phyloP scores from a whole-genome alignment of 192 early-diverging fungal species.

The Coemansia sp. region DNA sequence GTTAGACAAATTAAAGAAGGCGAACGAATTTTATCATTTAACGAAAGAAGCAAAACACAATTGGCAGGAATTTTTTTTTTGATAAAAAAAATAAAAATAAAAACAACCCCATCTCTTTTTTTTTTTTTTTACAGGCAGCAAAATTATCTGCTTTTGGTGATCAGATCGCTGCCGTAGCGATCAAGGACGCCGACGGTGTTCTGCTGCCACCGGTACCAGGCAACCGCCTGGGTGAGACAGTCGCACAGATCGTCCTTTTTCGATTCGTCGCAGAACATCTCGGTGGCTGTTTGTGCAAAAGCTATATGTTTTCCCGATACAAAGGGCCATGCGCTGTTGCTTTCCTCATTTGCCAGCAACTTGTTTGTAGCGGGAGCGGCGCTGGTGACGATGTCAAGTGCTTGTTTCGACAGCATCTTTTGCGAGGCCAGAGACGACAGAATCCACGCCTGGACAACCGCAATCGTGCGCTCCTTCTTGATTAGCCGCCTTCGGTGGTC shows the following conservation, averaged over 20 bases:
- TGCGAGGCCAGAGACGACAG: slow-evolving; percentile 20
- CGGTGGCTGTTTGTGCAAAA: slow-evolving; percentile 21
- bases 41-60: not conserved
- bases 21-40: not conserved
- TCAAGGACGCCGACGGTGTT: slow-evolving; percentile 21
- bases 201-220: slow-evolving; percentile 52
- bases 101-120: too few relatives aligned
- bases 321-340: slow-evolving; percentile 12
- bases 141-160: slow-evolving; percentile 2
- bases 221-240: slow-evolving; percentile 46
- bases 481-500: slow-evolving; percentile 40
- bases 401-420: not conserved
- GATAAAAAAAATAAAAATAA: slow-evolving; percentile 6
- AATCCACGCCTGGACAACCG: slow-evolving; percentile 45
- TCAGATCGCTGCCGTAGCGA: slow-evolving; percentile 18
- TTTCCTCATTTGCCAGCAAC: not conserved
- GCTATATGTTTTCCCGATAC: slow-evolving; percentile 10
- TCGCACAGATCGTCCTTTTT: slow-evolving; percentile 55
- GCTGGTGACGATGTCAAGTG: not conserved
- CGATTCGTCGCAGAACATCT: slow-evolving; percentile 38
- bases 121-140: too few relatives aligned
- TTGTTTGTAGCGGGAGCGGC: not conserved
- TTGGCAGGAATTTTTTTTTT: too few relatives aligned
- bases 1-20: not conserved
- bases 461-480: slow-evolving; percentile 50